Evolutionary conservation across 1,284 basidiomycete genomes (phyloP).

Genomic region (Anthracocystis walkeri): DNA sequence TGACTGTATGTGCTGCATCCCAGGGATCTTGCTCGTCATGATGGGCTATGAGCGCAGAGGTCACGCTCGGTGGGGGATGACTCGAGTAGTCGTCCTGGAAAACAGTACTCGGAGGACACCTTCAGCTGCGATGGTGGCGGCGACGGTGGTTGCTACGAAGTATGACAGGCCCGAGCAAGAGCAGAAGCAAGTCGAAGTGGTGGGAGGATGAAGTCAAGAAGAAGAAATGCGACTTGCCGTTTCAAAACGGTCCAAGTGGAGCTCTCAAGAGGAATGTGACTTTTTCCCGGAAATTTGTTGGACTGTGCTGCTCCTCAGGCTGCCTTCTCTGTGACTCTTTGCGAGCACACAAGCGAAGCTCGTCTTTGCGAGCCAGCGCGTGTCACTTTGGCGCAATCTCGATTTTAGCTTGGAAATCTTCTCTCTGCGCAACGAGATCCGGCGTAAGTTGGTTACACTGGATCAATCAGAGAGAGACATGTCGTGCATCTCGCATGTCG

Average conservation of each 20-base stretch:
- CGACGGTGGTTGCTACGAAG: background rate
- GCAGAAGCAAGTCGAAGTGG: background rate
- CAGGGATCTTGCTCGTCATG: conserved; percentile 58
- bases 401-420: conserved; percentile 1
- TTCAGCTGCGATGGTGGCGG: background rate
- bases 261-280: background rate
- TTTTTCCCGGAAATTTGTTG: conserved; percentile 7
- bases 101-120: no score
- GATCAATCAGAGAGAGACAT: no score
- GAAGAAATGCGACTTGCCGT: background rate
- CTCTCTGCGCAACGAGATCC: background rate
- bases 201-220: background rate
- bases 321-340: background rate
- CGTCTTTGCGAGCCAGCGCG: background rate
- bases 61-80: no score
- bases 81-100: no score
- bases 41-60: background rate
- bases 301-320: background rate
- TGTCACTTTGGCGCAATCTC: background rate
- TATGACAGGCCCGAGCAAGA: background rate
- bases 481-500: background rate
- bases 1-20: conserved; percentile 56
- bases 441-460: no score
- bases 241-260: background rate
- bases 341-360: background rate